These are phyloP conservation scores for Neonectria neomacrospora DNA, from an alignment of 2,329 filamentous ascomycete genomes.

Conservation along the genomic window DNA sequence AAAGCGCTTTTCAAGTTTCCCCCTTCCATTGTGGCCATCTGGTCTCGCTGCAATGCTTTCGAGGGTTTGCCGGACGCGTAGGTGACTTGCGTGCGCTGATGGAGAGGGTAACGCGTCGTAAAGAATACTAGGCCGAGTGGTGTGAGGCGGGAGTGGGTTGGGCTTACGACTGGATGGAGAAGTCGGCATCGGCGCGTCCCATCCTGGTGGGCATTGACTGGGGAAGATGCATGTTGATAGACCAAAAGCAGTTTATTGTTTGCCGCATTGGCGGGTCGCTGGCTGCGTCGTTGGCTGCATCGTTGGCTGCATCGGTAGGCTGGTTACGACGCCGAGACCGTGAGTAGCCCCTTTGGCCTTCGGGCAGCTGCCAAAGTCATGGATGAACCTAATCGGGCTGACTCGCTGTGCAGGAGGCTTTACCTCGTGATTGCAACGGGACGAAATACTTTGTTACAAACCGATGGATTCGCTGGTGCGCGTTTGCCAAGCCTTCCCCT, in stretches of 20 bases:
- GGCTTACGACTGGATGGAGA: conserved; percentile 24
- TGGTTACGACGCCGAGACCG: conserved; percentile 1
- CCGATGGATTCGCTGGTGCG: conserved; percentile 5
- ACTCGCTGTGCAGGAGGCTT: conserved; percentile 1
- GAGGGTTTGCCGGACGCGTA: conserved; percentile 19
- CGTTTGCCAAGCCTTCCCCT: conserved; percentile 7
- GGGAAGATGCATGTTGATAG: conserved; percentile 15
- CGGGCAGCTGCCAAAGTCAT: neutral
- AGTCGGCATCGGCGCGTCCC: conserved; percentile 7
- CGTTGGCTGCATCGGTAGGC: conserved; percentile 5
- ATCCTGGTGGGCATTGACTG: conserved; percentile 13
- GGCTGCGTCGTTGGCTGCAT: conserved; percentile 2
- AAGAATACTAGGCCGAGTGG: conserved; percentile 15
- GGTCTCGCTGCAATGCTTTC: conserved; percentile 1
- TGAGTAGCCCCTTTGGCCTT: neutral
- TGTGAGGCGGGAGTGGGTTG: conserved; percentile 7
- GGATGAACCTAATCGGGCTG: conserved; percentile 12
- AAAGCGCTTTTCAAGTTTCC: conserved; percentile 4
- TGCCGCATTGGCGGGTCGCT: conserved; percentile 6
- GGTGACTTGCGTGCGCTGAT: conserved; percentile 23
- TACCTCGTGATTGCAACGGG: conserved; percentile 6
- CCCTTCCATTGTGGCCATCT: conserved; percentile 3
- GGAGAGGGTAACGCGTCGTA: conserved; percentile 21
- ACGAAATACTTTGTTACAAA: conserved; percentile 7
- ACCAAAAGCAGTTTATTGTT: conserved; percentile 8